A percentile compares a stretch with the other conserved stretches of the same genome.
Conservation (phyloP, 192 early-diverging fungal species). For the Gamsiella multidivaricata region DNA sequence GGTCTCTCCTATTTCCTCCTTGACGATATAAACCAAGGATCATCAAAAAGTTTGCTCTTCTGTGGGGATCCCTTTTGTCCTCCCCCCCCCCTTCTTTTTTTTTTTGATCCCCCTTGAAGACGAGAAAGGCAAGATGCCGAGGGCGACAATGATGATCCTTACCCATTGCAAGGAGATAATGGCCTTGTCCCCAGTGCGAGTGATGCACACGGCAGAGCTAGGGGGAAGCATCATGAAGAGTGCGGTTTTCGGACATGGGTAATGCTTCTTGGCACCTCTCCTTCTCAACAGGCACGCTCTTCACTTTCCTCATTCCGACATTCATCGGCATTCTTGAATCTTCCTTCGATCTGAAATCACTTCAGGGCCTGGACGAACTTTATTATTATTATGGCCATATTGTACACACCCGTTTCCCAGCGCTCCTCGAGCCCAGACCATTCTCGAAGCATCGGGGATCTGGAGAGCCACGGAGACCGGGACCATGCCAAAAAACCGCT, state of each 20-base stretch:
- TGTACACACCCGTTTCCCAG: conserved; percentile 18
- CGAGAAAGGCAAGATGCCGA: not conserved
- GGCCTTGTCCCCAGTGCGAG: no score
- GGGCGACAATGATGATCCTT: no score
- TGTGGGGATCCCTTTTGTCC: not conserved
- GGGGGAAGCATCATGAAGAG: no score
- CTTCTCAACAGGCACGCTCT: no score
- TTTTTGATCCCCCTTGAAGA: not conserved
- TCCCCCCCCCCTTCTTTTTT: not conserved
- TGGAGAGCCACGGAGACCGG: not conserved
- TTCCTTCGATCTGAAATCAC: no score
- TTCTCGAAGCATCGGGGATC: conserved; percentile 6
- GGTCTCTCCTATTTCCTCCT: not conserved
- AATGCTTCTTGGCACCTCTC: no score
- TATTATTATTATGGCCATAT: not conserved
- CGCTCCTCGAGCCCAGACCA: not conserved
- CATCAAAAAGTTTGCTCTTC: no score
- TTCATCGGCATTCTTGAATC: not conserved
- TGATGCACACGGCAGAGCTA: no score
- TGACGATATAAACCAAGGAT: not conserved
- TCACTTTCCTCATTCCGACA: not conserved
- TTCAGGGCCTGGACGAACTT: no score
- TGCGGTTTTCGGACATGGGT: no score
- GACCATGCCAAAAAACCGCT: not conserved
- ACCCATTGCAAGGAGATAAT: not conserved